phyloP scores from a whole-genome alignment of 208 protist genomes.

The Acanthamoeba quina region DNA sequence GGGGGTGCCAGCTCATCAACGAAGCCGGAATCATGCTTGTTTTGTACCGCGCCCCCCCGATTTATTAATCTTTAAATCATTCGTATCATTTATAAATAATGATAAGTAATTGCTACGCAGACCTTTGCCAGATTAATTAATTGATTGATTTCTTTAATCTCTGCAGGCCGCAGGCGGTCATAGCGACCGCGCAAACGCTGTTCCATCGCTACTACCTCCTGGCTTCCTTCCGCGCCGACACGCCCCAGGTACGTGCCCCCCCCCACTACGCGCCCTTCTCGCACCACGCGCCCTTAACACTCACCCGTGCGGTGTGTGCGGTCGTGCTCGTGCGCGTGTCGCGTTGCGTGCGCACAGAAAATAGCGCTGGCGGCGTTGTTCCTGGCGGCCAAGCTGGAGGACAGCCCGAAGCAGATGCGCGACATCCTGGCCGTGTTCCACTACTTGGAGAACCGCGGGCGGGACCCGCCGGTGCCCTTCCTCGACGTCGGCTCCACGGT shows the following conservation, averaged over 20 bases:
- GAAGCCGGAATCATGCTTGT: conserved; percentile 81
- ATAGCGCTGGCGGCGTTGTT: conserved; percentile 80
- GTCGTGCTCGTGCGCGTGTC: too few relatives aligned
- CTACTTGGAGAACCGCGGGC: conserved; percentile 41
- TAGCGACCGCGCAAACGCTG: conserved; percentile 76
- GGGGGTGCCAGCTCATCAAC: conserved; percentile 81
- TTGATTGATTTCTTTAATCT: too few relatives aligned
- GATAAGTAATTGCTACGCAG: too few relatives aligned
- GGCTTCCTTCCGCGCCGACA: conserved; percentile 50
- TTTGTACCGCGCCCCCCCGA: conserved; percentile 31
- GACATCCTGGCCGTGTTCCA: conserved; percentile 83
- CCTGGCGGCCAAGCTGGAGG: conserved; percentile 82
- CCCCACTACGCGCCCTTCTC: background rate
- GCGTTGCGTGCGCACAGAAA: too few relatives aligned
- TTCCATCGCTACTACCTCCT: conserved; percentile 83
- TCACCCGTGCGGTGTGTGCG: too few relatives aligned
- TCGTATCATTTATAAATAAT: conserved; percentile 22
- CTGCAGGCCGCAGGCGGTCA: conserved; percentile 78
- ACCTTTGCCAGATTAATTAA: too few relatives aligned
- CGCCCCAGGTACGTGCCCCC: background rate
- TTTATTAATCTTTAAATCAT: background rate
- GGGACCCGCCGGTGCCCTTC: background rate
- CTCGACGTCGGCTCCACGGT: conserved; percentile 70
- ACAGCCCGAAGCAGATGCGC: conserved; percentile 71
- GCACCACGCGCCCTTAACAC: too few relatives aligned